Evolutionary conservation across 305 asterid species (phyloP).

Genomic region (Fraxinus albicans): DNA sequence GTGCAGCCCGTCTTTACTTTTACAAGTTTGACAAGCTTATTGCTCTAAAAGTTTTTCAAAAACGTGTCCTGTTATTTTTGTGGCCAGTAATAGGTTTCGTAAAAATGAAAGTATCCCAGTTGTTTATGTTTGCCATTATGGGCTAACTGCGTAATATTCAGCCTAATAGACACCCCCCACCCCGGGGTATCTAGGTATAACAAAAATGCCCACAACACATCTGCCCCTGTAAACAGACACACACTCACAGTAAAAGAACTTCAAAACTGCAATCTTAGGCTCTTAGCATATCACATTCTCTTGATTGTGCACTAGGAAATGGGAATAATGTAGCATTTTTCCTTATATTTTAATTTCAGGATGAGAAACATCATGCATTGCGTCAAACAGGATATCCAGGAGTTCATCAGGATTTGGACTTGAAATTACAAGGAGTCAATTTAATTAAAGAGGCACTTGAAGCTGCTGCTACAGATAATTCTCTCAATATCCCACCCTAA

Average conservation of each 20-base stretch:
- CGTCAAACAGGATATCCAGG: constrained; percentile 46
- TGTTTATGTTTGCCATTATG: not conserved
- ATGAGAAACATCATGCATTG: constrained; percentile 37
- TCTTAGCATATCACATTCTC: too few species aligned
- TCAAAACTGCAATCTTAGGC: not conserved
- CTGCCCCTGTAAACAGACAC: not conserved
- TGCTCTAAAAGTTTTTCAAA: not conserved
- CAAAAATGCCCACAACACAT: not conserved
- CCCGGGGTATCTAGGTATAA: not conserved
- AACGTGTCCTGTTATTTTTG: not conserved
- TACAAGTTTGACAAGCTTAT: not conserved
- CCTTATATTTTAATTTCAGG: constrained; percentile 35
- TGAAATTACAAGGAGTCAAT: constrained; percentile 36
- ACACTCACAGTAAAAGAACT: not conserved
- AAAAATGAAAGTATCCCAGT: not conserved
- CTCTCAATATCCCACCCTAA: constrained; percentile 66
- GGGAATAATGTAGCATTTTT: not conserved
- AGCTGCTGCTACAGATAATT: constrained; percentile 28
- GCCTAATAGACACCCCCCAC: not conserved
- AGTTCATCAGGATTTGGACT: constrained; percentile 38
- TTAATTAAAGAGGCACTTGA: constrained; percentile 59
- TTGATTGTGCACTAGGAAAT: not conserved
- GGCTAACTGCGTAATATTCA: not conserved
- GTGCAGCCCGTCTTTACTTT: constrained; percentile 27
- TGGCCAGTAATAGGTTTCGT: not conserved